A percentile compares a stretch with the other conserved stretches of the same genome.
These are phyloP conservation scores for Geotrichum histeridarum DNA, from an alignment of 1,139 yeast genomes.

Conservation along the genomic window DNA sequence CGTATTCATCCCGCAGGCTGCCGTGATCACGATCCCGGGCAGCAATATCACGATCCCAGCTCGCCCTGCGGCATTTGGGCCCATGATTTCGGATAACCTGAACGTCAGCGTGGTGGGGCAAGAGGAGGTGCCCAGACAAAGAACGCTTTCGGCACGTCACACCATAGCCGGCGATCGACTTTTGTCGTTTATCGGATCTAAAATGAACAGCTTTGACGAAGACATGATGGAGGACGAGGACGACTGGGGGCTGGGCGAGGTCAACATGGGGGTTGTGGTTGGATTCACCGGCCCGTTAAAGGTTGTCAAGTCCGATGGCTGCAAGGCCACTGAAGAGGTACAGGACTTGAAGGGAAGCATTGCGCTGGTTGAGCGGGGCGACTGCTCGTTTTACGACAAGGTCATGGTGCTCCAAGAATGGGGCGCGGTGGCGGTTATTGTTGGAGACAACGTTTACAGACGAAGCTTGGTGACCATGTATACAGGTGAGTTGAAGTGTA, in stretches of 20 bases:
- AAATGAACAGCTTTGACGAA: background rate
- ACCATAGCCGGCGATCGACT: background rate
- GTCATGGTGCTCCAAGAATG: conserved; percentile 37
- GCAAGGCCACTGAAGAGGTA: conserved; percentile 24
- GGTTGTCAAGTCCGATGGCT: conserved; percentile 17
- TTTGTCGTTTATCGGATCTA: background rate
- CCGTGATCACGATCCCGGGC: conserved; percentile 28
- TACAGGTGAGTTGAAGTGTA: conserved; percentile 21
- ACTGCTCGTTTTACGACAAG: conserved; percentile 40
- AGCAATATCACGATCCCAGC: conserved; percentile 32
- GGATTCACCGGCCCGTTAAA: conserved; percentile 25
- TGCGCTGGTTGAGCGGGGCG: conserved; percentile 40
- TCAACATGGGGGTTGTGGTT: background rate
- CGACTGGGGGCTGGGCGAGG: conserved; percentile 3
- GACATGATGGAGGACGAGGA: conserved; percentile 2
- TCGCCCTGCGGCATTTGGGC: conserved; percentile 39
- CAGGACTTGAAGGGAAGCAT: conserved; percentile 28
- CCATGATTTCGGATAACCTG: conserved; percentile 26
- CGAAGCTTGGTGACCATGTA: conserved; percentile 39
- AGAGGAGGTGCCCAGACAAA: background rate
- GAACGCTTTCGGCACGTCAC: background rate
- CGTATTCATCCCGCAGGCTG: conserved; percentile 30
- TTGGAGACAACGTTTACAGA: conserved; percentile 38
- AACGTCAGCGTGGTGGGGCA: background rate
- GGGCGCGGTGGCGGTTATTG: conserved; percentile 43